Evolutionary conservation across 1,139 yeast species (phyloP).

Genomic region (Protomyces lactucae-debilis): DNA sequence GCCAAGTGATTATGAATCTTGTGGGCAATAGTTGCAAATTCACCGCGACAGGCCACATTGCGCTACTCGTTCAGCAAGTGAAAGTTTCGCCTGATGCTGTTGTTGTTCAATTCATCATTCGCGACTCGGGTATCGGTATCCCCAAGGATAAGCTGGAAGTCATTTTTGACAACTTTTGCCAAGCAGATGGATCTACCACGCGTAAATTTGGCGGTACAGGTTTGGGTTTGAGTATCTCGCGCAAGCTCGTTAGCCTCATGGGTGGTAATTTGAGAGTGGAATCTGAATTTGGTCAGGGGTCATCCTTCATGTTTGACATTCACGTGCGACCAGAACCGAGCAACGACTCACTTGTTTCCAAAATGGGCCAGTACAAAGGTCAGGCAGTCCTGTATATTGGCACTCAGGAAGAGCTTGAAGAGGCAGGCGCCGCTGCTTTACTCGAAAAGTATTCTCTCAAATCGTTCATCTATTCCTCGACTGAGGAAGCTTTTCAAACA

Average conservation of each 20-base stretch:
- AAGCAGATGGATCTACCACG: conserved; percentile 57
- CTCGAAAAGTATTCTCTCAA: conserved; percentile 45
- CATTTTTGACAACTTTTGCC: conserved; percentile 56
- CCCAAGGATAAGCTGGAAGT: conserved; percentile 48
- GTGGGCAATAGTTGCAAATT: conserved; percentile 83
- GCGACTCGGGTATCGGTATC: conserved; percentile 60
- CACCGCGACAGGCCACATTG: conserved; percentile 65
- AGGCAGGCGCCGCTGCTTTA: conserved; percentile 46
- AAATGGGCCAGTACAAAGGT: conserved; percentile 63
- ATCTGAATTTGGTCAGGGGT: conserved; percentile 51
- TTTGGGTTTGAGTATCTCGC: conserved; percentile 55
- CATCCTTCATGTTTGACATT: conserved; percentile 47
- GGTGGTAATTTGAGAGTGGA: conserved; percentile 53
- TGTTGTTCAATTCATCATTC: conserved; percentile 66
- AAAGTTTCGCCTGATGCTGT: conserved; percentile 43
- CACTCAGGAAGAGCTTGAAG: conserved; percentile 55
- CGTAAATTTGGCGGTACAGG: conserved; percentile 59
- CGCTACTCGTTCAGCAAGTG: conserved; percentile 45
- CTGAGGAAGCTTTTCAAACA: conserved; percentile 40
- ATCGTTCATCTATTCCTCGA: conserved; percentile 44
- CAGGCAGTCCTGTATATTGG: conserved; percentile 68
- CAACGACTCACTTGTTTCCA: conserved; percentile 69
- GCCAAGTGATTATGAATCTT: conserved; percentile 82
- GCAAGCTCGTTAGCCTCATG: conserved; percentile 55
- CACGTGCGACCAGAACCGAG: conserved; percentile 61